A percentile compares a stretch with the other conserved stretches of the same genome.
These are phyloP conservation scores for Gremmenia infestans DNA, from an alignment of 2,329 filamentous ascomycete genomes.

Conservation along the genomic window DNA sequence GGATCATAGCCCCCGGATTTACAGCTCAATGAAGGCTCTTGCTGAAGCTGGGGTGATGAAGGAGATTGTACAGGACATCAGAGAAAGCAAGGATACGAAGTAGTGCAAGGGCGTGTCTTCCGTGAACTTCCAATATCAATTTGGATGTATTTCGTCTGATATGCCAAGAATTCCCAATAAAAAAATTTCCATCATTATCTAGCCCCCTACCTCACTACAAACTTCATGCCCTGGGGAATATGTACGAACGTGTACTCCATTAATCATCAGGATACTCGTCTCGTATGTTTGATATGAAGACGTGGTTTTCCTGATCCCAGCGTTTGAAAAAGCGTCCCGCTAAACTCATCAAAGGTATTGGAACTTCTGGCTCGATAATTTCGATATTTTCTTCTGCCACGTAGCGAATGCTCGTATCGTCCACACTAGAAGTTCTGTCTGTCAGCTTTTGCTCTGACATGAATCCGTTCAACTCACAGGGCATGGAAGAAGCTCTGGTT, in stretches of 20 bases:
- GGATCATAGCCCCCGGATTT: conserved; percentile 66
- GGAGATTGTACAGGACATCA: conserved; percentile 30
- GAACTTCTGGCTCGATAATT: conserved; percentile 48
- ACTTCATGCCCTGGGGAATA: background rate
- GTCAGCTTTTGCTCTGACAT: conserved; percentile 15
- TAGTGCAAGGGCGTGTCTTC: background rate
- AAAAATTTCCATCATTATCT: too few relatives aligned
- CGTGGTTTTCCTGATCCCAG: conserved; percentile 62
- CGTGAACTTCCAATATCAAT: background rate
- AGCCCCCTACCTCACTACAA: background rate
- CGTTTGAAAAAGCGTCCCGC: conserved; percentile 86
- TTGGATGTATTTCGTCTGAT: background rate
- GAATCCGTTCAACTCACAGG: conserved; percentile 57
- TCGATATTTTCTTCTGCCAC: conserved; percentile 79
- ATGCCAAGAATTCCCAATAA: background rate
- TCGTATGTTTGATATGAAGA: conserved; percentile 76
- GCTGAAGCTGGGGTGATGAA: conserved; percentile 60
- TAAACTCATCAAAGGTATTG: conserved; percentile 57
- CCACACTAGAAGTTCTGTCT: conserved; percentile 44
- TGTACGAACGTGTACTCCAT: background rate
- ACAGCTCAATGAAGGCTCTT: conserved; percentile 64
- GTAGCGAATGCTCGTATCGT: conserved; percentile 65
- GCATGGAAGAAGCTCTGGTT: conserved; percentile 79
- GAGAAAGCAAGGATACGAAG: background rate
- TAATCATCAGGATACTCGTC: conserved; percentile 86